These are phyloP conservation scores for Neonectria coccinea DNA, from an alignment of 2,329 filamentous ascomycete genomes.

Conservation along the genomic window DNA sequence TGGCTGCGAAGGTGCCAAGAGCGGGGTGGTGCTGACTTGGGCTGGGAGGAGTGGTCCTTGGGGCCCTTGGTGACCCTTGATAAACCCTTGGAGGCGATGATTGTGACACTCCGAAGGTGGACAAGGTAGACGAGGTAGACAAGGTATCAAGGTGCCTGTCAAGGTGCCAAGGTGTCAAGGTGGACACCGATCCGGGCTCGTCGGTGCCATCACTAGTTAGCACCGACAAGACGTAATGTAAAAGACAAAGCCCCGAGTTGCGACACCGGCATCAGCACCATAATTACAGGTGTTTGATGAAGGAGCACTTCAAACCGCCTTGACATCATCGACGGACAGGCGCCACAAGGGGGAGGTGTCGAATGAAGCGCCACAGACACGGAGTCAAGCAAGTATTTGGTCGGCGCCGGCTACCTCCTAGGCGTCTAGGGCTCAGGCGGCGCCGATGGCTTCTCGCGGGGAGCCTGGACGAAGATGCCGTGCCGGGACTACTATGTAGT, in stretches of 20 bases:
- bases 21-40: slow-evolving; percentile 26
- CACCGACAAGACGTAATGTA: slow-evolving; percentile 24
- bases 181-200: slow-evolving; percentile 25
- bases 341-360: slow-evolving; percentile 19
- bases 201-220: slow-evolving; percentile 26
- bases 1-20: slow-evolving; percentile 32
- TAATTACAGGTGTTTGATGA: slow-evolving; percentile 39
- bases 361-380: slow-evolving; percentile 14
- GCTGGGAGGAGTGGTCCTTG: slow-evolving; percentile 14
- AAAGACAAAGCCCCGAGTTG: neutral
- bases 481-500: slow-evolving; percentile 24
- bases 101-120: slow-evolving; percentile 23
- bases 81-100: slow-evolving; percentile 34
- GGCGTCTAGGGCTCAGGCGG: neutral
- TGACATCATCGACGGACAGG: slow-evolving; percentile 18
- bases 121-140: neutral
- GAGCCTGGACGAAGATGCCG: slow-evolving; percentile 18
- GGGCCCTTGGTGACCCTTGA: neutral
- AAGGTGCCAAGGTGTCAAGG: slow-evolving; percentile 8
- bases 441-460: slow-evolving; percentile 11
- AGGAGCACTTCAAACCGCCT: slow-evolving; percentile 20
- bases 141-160: slow-evolving; percentile 12
- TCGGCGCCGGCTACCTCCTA: neutral
- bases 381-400: neutral
- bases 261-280: slow-evolving; percentile 22